These are phyloP conservation scores for Sesbania bispinosa DNA, from an alignment of 306 rosid genomes.

Conservation along the genomic window DNA sequence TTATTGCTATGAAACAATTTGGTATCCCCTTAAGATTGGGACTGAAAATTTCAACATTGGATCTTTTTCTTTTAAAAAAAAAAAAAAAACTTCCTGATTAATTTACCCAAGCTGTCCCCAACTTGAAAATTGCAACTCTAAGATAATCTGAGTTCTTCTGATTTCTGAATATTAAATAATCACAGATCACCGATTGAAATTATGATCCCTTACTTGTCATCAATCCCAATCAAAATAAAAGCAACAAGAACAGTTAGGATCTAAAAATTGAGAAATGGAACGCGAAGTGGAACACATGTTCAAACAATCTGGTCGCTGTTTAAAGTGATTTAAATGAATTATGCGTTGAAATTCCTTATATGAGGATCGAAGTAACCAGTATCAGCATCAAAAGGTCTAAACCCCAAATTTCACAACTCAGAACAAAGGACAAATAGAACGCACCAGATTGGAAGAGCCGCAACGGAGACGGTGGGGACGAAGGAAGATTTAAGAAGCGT, in stretches of 20 bases:
- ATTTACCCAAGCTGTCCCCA: background rate
- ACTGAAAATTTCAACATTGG: background rate
- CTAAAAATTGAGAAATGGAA: constrained; percentile 18
- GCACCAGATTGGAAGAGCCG: constrained; percentile 24
- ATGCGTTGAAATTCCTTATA: background rate
- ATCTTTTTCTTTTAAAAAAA: background rate
- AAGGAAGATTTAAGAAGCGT: background rate
- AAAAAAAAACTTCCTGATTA: background rate
- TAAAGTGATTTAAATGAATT: background rate
- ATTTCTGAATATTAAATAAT: background rate
- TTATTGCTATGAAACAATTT: background rate
- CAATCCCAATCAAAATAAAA: constrained; percentile 12
- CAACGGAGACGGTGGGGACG: background rate
- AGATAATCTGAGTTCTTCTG: background rate
- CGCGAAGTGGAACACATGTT: background rate
- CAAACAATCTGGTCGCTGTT: background rate
- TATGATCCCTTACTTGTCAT: background rate
- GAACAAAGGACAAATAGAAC: background rate
- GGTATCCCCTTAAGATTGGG: background rate
- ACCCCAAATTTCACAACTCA: background rate
- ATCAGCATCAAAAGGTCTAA: background rate
- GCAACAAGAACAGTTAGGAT: background rate
- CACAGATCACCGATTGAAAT: constrained; percentile 19
- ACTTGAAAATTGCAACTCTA: background rate
- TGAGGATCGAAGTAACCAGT: constrained; percentile 15